Percentiles rank a stretch among this genome's conserved stretches.
phyloP scores from a whole-genome alignment of 371 early-diverging fungal species.

The Mucor velutinosus region DNA sequence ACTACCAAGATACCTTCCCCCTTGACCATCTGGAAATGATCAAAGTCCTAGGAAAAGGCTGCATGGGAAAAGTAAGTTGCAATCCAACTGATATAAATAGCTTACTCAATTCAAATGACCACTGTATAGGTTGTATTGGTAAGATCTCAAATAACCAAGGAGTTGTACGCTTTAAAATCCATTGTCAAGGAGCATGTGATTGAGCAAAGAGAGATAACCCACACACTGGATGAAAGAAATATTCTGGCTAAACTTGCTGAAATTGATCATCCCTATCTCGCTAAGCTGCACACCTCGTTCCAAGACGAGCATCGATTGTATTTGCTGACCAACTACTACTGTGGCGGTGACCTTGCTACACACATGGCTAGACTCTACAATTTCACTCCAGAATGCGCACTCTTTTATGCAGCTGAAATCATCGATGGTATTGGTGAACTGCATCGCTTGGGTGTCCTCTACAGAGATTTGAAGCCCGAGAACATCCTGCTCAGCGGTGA shows the following conservation, averaged over 20 bases:
- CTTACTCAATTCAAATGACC: neutral
- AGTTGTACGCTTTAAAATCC: slow-evolving; percentile 93
- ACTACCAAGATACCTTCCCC: slow-evolving; percentile 5
- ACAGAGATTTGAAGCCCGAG: slow-evolving; percentile 89
- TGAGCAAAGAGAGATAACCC: slow-evolving; percentile 88
- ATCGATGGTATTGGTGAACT: slow-evolving; percentile 86
- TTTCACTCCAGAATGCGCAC: slow-evolving; percentile 46
- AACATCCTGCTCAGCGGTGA: slow-evolving; percentile 80
- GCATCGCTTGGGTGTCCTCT: slow-evolving; percentile 88
- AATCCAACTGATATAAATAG: neutral
- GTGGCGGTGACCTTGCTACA: slow-evolving; percentile 81
- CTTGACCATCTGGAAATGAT: slow-evolving; percentile 66
- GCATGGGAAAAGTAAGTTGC: slow-evolving; percentile 74
- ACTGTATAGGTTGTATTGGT: slow-evolving; percentile 80
- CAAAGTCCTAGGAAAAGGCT: slow-evolving; percentile 73
- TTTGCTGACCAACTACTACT: slow-evolving; percentile 96
- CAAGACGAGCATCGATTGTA: slow-evolving; percentile 91
- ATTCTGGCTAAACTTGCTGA: slow-evolving; percentile 46
- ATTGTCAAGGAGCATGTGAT: slow-evolving; percentile 93
- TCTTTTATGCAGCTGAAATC: slow-evolving; percentile 89
- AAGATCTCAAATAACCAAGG: slow-evolving; percentile 48
- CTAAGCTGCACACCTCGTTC: slow-evolving; percentile 91
- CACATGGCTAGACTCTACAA: slow-evolving; percentile 51
- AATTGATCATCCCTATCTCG: slow-evolving; percentile 87
- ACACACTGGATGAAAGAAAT: slow-evolving; percentile 52